A percentile compares a stretch with the other conserved stretches of the same genome.
Evolutionary conservation across 257 asterid genomes (phyloP).

Genomic region (Verbena officinalis): DNA sequence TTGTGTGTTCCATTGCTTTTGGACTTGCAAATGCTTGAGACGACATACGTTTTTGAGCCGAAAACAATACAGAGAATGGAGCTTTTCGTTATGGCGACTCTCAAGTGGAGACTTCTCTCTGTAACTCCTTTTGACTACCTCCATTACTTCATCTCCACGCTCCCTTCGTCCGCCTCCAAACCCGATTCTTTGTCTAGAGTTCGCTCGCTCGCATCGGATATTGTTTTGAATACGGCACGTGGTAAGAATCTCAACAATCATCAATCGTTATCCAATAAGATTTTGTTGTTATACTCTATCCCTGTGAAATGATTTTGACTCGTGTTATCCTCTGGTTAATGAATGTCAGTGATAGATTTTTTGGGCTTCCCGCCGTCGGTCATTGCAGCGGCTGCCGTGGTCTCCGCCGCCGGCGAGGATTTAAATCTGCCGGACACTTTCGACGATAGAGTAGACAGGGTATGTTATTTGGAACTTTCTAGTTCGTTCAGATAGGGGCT

Average conservation of each 20-base stretch:
- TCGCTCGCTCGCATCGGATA: constrained; percentile 33
- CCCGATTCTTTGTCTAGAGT: constrained; percentile 15
- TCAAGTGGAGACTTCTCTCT: constrained; percentile 53
- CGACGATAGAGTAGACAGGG: constrained; percentile 48
- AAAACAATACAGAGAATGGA: constrained; percentile 57
- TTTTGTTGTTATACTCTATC: background rate
- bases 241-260: constrained; percentile 35
- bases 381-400: constrained; percentile 61
- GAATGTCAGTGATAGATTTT: constrained; percentile 46
- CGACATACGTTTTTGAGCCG: constrained; percentile 40
- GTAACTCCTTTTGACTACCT: constrained; percentile 66
- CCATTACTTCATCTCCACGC: constrained; percentile 44
- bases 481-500: background rate
- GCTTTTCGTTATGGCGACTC: constrained; percentile 46
- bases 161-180: constrained; percentile 32
- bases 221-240: constrained; percentile 50
- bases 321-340: background rate
- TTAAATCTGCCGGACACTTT: constrained; percentile 30
- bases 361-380: constrained; percentile 49
- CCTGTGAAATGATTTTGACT: background rate
- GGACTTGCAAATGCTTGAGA: constrained; percentile 46
- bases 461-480: constrained; percentile 27
- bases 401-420: constrained; percentile 42
- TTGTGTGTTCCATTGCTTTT: constrained; percentile 40
- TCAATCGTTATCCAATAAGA: background rate